A percentile compares a stretch with the other conserved stretches of the same genome.
Evolutionary conservation across 2,329 filamentous ascomycete genomes (phyloP).

Genomic region (Xylaria multiplex): DNA sequence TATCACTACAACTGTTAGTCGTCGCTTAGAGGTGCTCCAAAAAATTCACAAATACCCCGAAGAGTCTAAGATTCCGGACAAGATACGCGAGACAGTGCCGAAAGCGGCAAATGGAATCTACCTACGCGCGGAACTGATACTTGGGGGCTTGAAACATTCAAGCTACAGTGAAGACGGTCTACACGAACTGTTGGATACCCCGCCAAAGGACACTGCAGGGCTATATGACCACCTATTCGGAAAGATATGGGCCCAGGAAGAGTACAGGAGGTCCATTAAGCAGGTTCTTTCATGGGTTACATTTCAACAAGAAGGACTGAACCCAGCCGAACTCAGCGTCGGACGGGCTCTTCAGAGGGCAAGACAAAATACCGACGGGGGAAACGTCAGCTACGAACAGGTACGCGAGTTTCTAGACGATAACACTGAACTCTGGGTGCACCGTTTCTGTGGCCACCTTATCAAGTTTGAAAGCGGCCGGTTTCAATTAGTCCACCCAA

Average conservation of each 20-base stretch:
- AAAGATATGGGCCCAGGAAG: conserved; percentile 6
- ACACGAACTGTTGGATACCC: not conserved
- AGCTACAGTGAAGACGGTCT: not conserved
- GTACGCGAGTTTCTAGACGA: not conserved
- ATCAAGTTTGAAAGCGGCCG: conserved; percentile 11
- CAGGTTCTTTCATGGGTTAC: conserved; percentile 12
- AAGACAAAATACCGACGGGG: not conserved
- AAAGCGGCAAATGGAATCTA: conserved; percentile 2
- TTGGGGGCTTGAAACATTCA: conserved; percentile 20
- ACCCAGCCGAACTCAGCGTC: conserved; percentile 15
- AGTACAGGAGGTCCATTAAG: conserved; percentile 6
- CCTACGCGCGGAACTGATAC: conserved; percentile 15
- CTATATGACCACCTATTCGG: conserved; percentile 17
- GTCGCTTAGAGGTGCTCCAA: not conserved
- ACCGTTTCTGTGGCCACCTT: conserved; percentile 12
- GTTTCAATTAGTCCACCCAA: conserved; percentile 16
- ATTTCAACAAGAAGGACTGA: conserved; percentile 15
- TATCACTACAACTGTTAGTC: not conserved
- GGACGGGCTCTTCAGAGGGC: conserved; percentile 11
- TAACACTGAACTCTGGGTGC: conserved; percentile 20
- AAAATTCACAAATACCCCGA: conserved; percentile 4
- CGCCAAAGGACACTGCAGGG: not conserved
- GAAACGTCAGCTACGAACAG: conserved; percentile 6
- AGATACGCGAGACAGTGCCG: not conserved
- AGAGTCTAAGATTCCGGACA: not conserved